Base-by-base conservation (phyloP, 176 grass and related monocot genomes). In the Zea luxurians region DNA sequence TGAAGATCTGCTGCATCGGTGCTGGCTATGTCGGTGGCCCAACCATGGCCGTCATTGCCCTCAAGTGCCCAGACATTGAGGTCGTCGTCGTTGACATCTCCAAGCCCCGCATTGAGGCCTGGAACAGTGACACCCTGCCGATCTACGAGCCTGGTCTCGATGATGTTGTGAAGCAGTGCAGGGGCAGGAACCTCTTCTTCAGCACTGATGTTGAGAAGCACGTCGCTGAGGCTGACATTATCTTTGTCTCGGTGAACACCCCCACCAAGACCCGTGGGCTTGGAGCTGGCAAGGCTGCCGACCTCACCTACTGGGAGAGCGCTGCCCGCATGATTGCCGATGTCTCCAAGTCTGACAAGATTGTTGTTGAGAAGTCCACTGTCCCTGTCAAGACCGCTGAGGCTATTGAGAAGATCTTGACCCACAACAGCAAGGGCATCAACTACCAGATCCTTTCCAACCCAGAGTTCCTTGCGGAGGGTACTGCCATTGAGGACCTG, bases 371-470 rank as follows among this genome's bases (percentile, higher is more conserved):
- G 90, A 97, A 97, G 64, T 97, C 93, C 70, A 97, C 93, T 16
- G 93, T 97, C 63, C 93, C 93, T 68, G 93, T 97, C 40, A 97
- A 97, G 76, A 97, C 93, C 5, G 93, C 93, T 0, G 93, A 97
- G 85, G 93, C 93, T 2, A 97, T 97, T 10, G 93, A 97, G 85
- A 97, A 97, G 79, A 97, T 97, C 82, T 74, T 97, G 62, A 97
- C 93, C 10, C 93, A 97, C 87, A 97, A 97, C 85, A 97, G 93
- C 87, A 97, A 92, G 80, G 93, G 93, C 70, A 92, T 97, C 83
- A 97, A 92, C 71, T 97, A 88, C 80, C 93, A 97, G 90, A 97
- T 97, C 84, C 93, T 97, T 17, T 97, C 93, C 36, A 97, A 97
- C 82, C 93, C 93, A 1, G 93, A 97, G 85, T 97, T 97, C 82